Evolutionary conservation across 192 early-diverging fungal species (phyloP).

Genomic region (Obelidium mucronatum): DNA sequence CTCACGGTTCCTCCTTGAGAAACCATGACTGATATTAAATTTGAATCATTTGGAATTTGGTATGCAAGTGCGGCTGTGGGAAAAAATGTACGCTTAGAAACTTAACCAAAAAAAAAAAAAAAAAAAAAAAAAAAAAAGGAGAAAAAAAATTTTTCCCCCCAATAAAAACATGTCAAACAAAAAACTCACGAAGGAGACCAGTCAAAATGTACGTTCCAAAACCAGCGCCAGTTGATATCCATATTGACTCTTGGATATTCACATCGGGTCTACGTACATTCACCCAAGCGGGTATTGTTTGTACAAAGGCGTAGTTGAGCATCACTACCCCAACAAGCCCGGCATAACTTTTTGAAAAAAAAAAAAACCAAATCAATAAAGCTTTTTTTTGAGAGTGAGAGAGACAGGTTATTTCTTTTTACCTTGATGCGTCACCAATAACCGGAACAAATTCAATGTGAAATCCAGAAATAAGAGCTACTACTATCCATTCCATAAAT

Average conservation of each 20-base stretch:
- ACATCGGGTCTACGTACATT: slow-evolving; percentile 56
- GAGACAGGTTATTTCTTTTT: background rate
- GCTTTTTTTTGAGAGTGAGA: background rate
- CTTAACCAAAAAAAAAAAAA: too few relatives aligned
- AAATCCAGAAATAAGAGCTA: slow-evolving; percentile 24
- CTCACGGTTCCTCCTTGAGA: slow-evolving; percentile 9
- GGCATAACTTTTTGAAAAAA: too few relatives aligned
- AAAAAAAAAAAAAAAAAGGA: too few relatives aligned
- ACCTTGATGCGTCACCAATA: slow-evolving; percentile 25
- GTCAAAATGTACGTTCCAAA: slow-evolving; percentile 42
- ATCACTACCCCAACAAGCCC: slow-evolving; percentile 51
- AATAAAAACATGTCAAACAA: background rate
- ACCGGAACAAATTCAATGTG: slow-evolving; percentile 14
- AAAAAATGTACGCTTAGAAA: background rate
- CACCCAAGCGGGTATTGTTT: slow-evolving; percentile 52
- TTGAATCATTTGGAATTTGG: slow-evolving; percentile 24
- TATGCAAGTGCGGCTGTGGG: slow-evolving; percentile 39
- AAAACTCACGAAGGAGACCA: slow-evolving; percentile 41
- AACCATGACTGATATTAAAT: slow-evolving; percentile 27
- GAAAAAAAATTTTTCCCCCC: background rate
- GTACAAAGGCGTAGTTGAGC: slow-evolving; percentile 54
- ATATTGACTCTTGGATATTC: slow-evolving; percentile 53
- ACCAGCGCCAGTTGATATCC: slow-evolving; percentile 41
- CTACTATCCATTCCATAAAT: slow-evolving; percentile 44
- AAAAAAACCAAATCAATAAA: background rate